Evolutionary conservation across 2,329 filamentous ascomycete species (phyloP).

Genomic region (Didymella exigua): DNA sequence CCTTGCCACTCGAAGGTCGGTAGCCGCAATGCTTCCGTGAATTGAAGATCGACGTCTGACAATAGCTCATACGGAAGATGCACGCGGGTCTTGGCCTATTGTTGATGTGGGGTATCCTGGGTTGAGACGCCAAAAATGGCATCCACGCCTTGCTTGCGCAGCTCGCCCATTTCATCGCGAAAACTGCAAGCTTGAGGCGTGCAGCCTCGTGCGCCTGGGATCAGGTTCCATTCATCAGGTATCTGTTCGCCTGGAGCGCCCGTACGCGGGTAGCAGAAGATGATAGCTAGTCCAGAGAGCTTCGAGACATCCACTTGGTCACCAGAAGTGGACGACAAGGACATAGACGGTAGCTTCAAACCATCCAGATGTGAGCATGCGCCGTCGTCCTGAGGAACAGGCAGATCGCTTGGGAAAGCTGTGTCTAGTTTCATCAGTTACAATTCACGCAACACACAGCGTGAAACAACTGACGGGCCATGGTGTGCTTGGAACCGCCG

Average conservation of each 20-base stretch:
- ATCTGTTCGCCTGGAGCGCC: slow-evolving; percentile 49
- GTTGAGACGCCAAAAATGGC: slow-evolving; percentile 50
- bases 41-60: slow-evolving; percentile 48
- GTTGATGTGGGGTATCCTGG: slow-evolving; percentile 50
- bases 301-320: slow-evolving; percentile 38
- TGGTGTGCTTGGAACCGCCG: slow-evolving; percentile 5
- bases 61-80: slow-evolving; percentile 51
- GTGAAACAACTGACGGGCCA: slow-evolving; percentile 27
- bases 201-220: slow-evolving; percentile 53
- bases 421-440: slow-evolving; percentile 28
- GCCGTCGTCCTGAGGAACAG: slow-evolving; percentile 50
- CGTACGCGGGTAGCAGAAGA: slow-evolving; percentile 53
- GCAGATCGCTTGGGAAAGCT: slow-evolving; percentile 44
- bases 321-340: slow-evolving; percentile 43
- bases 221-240: slow-evolving; percentile 51
- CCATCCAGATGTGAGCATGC: slow-evolving; percentile 47
- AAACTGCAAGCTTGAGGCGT: slow-evolving; percentile 54
- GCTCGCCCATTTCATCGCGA: slow-evolving; percentile 38
- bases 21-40: slow-evolving; percentile 44
- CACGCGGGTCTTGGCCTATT: slow-evolving; percentile 46
- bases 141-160: slow-evolving; percentile 24
- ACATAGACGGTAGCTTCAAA: slow-evolving; percentile 36
- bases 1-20: slow-evolving; percentile 51
- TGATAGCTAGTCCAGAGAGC: slow-evolving; percentile 46
- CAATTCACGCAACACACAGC: slow-evolving; percentile 7